Evolutionary conservation across 108 stramenopile genomes (phyloP), one percentile per base, ranked within the genome.

Genomic region (Cylindrotheca closterium): DNA sequence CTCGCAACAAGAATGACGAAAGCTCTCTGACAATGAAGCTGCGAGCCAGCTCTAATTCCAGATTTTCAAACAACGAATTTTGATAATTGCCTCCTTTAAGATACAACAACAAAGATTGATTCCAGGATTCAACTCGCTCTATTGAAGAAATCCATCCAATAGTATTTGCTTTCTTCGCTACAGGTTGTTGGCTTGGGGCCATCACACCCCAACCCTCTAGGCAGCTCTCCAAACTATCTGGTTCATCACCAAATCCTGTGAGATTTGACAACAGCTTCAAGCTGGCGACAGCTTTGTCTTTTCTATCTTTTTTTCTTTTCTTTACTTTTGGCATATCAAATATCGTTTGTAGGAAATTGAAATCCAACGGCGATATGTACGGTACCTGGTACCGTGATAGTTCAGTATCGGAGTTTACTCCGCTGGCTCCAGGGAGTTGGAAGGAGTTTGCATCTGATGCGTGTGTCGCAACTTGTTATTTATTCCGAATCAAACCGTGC

Each of bases 41-140:
- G 12, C 89, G 57, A 1, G 85, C 74, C 2, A 90, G 25, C 65
- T 90, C 89, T 17, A 80, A 70, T 25, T 81, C 82, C 31, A 87
- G 47, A 58, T 73, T 78, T 25, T 85, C 86, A 33, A 89, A 68
- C 32, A 80, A 34, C 7, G 74, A 74, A 8, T 65, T 65, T 10
- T 53, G 30, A 47, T 80, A 80, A 7, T 48, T 47, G n/a, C 64
- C 65, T 32, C 65, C 62, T 8, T 33, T 61, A 12, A 37, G 46
- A 63, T 64, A 77, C n/a, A 37, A n/a, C 28, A 30, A 30, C 28
- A 70, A 66, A 3, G 57, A 54, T 32, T 32, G 47, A 47, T 70
- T 66, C 76, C 76, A 77, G 12, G 58, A 25, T 19, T 74, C 73
- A 19, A 74, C 42, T 30, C 56, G 30, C 17, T 30, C 46, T 47